These are phyloP conservation scores for Penicillium sp. DNA, from an alignment of 2,329 filamentous ascomycete genomes.

Conservation along the genomic window DNA sequence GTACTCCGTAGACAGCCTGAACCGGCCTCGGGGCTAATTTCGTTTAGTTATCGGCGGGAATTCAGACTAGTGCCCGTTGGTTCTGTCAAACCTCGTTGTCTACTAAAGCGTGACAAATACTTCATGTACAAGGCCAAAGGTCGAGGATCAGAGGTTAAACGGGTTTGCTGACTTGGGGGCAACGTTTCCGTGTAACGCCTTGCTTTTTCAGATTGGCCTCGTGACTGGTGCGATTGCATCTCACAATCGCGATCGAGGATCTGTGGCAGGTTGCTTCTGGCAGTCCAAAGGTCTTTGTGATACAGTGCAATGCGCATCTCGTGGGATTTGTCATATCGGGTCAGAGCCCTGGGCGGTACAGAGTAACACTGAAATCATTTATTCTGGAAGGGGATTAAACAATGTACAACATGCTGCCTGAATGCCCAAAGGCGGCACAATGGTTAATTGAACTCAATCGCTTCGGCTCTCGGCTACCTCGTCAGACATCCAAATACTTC, in stretches of 20 bases:
- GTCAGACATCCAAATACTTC: background rate
- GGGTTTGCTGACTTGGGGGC: background rate
- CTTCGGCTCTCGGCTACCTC: background rate
- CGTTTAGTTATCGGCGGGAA: background rate
- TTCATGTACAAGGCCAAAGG: background rate
- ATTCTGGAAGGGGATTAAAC: too few species aligned
- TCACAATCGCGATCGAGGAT: slow-evolving; percentile 1
- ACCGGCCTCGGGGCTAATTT: background rate
- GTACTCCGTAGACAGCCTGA: background rate
- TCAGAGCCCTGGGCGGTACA: background rate
- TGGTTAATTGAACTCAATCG: background rate
- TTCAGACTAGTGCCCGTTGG: background rate
- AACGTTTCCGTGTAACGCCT: background rate
- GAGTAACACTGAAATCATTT: too few species aligned
- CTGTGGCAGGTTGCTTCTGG: background rate
- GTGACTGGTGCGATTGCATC: background rate
- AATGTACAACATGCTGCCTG: slow-evolving; percentile 7
- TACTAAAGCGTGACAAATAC: background rate
- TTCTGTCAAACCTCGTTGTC: background rate
- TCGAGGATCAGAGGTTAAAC: too few species aligned
- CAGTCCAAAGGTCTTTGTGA: background rate
- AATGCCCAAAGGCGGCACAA: background rate
- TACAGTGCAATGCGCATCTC: background rate
- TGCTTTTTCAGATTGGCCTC: background rate
- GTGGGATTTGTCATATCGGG: slow-evolving; percentile 2